Evolutionary conservation across 1,139 yeast genomes (phyloP).

Genomic region (Insectozyma bohioensis): DNA sequence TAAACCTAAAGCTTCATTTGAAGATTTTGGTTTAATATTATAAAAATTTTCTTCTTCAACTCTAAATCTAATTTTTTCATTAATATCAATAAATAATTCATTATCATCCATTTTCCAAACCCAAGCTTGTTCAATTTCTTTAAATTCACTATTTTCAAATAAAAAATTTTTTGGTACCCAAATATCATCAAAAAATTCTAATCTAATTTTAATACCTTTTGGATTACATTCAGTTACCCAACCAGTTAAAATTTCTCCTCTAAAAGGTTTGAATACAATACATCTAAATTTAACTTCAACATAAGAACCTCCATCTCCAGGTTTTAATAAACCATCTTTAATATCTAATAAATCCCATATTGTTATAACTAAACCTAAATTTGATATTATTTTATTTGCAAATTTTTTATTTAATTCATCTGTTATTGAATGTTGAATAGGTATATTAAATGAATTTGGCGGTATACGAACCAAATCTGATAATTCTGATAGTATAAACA

Average conservation of each 20-base stretch:
- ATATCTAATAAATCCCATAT: slow-evolving; percentile 79
- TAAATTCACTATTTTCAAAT: slow-evolving; percentile 75
- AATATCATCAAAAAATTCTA: slow-evolving; percentile 90
- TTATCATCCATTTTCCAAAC: slow-evolving; percentile 80
- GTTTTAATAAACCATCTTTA: slow-evolving; percentile 84
- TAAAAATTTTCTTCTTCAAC: slow-evolving; percentile 86
- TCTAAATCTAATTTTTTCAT: slow-evolving; percentile 87
- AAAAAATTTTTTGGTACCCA: slow-evolving; percentile 79
- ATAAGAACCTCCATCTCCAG: slow-evolving; percentile 94
- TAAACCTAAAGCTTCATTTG: slow-evolving; percentile 45
- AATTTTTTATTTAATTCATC: slow-evolving; percentile 84
- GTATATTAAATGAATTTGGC: slow-evolving; percentile 77
- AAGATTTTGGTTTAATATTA: slow-evolving; percentile 75
- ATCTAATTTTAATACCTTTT: slow-evolving; percentile 79
- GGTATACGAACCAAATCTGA: slow-evolving; percentile 85
- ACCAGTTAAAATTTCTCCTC: slow-evolving; percentile 92
- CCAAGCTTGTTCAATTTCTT: slow-evolving; percentile 87
- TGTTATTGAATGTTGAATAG: slow-evolving; percentile 67
- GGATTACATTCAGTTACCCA: slow-evolving; percentile 87
- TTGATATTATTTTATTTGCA: slow-evolving; percentile 78
- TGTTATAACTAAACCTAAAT: slow-evolving; percentile 79
- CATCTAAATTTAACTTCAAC: slow-evolving; percentile 74
- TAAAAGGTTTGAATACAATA: slow-evolving; percentile 87
- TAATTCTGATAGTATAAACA: slow-evolving; percentile 83
- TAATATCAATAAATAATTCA: slow-evolving; percentile 78